phyloP scores from a whole-genome alignment of 257 asterid species.

The Przewalskia tangutica region DNA sequence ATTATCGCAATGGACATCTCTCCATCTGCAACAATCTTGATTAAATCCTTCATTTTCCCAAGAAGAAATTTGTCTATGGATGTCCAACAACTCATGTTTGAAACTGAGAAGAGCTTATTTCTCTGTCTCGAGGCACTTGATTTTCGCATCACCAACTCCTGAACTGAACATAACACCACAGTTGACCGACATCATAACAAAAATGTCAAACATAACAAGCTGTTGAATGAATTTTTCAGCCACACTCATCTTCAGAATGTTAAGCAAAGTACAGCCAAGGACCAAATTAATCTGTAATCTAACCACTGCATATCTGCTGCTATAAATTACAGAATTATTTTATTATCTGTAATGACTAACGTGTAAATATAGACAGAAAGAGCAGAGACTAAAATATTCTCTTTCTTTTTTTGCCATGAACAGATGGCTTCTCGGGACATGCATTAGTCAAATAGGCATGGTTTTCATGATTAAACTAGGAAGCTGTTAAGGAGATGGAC shows the following conservation, averaged over 20 bases:
- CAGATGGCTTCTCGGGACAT: not conserved
- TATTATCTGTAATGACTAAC: not conserved
- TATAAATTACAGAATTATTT: not conserved
- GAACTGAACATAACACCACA: not conserved
- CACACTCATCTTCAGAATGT: not conserved
- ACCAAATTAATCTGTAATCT: no score
- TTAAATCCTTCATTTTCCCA: slow-evolving; percentile 23
- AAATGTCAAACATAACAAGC: not conserved
- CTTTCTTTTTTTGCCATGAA: not conserved
- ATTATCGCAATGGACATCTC: slow-evolving; percentile 25
- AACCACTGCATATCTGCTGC: not conserved
- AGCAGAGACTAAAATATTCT: not conserved
- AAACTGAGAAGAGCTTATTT: slow-evolving; percentile 28
- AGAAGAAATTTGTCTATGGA: not conserved
- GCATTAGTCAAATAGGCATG: not conserved
- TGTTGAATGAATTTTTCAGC: not conserved
- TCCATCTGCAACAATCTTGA: slow-evolving; percentile 37
- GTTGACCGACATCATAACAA: not conserved
- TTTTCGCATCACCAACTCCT: not conserved
- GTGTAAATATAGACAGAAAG: no score
- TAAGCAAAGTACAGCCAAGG: not conserved
- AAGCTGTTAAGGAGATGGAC: not conserved
- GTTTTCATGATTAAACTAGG: not conserved
- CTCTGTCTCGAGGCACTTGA: slow-evolving; percentile 18
- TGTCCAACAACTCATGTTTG: slow-evolving; percentile 18